Evolutionary conservation across 805 yeast genomes (phyloP).

Genomic region (Tetrapisispora pingtungensis): DNA sequence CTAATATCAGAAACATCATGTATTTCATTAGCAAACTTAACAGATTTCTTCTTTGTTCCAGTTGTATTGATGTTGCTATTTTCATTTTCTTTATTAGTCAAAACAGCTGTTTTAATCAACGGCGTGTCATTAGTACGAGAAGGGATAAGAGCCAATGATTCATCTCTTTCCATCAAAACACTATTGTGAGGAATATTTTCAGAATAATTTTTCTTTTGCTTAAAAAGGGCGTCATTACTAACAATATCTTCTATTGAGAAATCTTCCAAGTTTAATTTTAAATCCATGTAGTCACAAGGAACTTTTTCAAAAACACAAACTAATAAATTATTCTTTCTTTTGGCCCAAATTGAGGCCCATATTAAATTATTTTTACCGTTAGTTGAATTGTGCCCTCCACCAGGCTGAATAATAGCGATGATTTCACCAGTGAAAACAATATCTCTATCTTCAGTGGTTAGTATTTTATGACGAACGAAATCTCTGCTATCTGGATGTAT

Average conservation of each 20-base stretch:
- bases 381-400: conserved; percentile 25
- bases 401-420: conserved; percentile 65
- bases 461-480: conserved; percentile 52
- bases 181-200: neutral
- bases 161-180: conserved; percentile 1
- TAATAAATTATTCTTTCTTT: conserved; percentile 55
- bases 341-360: conserved; percentile 90
- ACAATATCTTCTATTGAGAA: conserved; percentile 21
- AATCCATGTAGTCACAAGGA: conserved; percentile 57
- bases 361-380: conserved; percentile 35
- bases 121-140: neutral
- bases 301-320: conserved; percentile 85
- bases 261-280: conserved; percentile 32
- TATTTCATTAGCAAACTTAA: conserved; percentile 22
- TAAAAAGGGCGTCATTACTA: conserved; percentile 4
- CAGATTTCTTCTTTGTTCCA: conserved; percentile 13
- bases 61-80: neutral
- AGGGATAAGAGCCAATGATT: neutral
- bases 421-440: conserved; percentile 75
- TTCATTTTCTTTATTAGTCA: neutral
- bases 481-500: conserved; percentile 67
- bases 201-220: conserved; percentile 53
- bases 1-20: conserved; percentile 20
- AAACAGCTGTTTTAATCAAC: neutral
- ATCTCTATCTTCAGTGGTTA: conserved; percentile 31